phyloP scores from a whole-genome alignment of 257 asterid species.

The Nicotiana undulata region DNA sequence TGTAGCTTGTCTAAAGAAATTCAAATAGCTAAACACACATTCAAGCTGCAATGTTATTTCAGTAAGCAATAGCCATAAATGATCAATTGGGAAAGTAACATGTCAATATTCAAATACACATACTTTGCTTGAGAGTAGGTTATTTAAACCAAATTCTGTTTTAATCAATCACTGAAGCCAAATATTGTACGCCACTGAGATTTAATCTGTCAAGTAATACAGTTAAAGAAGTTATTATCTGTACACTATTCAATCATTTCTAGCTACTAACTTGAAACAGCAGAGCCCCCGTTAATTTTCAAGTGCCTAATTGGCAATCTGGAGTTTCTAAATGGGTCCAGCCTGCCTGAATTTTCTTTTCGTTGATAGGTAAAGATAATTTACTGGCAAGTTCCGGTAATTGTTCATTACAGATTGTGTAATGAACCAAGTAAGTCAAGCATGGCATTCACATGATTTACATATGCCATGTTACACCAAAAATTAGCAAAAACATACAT shows the following conservation, averaged over 20 bases:
- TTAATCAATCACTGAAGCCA: neutral
- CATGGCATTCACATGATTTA: neutral
- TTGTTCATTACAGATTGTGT: neutral
- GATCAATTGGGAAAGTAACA: neutral
- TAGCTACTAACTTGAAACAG: neutral
- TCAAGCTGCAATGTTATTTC: neutral
- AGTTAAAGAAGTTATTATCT: neutral
- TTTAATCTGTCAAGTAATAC: neutral
- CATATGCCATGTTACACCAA: neutral
- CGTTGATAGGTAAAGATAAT: neutral
- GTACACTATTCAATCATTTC: neutral
- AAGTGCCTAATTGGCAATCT: neutral
- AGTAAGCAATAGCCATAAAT: neutral
- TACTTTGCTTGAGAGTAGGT: neutral
- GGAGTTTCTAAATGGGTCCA: neutral
- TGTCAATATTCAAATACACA: neutral
- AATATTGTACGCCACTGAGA: neutral
- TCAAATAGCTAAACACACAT: neutral
- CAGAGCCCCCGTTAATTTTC: neutral
- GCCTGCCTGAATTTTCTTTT: neutral
- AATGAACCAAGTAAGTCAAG: neutral
- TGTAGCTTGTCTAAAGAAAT: neutral
- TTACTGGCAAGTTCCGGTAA: neutral
- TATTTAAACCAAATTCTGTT: neutral
- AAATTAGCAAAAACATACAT: neutral